phyloP scores from a whole-genome alignment of 495 filamentous ascomycete genomes.

The Xylaria bambusicola region DNA sequence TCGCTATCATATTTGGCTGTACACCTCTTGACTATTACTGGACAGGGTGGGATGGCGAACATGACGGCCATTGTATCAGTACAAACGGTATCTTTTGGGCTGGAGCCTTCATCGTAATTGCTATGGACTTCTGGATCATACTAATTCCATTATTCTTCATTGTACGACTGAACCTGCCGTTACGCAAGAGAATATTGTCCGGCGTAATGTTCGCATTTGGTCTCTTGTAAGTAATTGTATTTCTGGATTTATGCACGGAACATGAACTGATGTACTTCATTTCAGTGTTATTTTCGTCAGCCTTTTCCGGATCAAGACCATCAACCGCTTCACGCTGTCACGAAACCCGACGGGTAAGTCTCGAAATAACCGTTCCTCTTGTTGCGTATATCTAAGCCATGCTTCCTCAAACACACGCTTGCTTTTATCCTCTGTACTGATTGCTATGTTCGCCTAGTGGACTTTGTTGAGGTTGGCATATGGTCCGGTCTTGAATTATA shows the following conservation, averaged over 20 bases:
- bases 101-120: slow-evolving; percentile 51
- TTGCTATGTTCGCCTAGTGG: neutral
- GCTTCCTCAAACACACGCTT: too few species aligned
- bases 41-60: slow-evolving; percentile 43
- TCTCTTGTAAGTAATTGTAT: slow-evolving; percentile 13
- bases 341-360: slow-evolving; percentile 10
- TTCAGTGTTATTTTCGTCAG: slow-evolving; percentile 13
- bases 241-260: neutral
- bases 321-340: slow-evolving; percentile 12
- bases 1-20: slow-evolving; percentile 51
- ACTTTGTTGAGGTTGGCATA: slow-evolving; percentile 32
- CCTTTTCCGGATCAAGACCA: slow-evolving; percentile 2
- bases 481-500: slow-evolving; percentile 47
- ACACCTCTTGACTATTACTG: slow-evolving; percentile 43
- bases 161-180: slow-evolving; percentile 6
- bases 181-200: neutral
- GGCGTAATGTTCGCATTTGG: slow-evolving; percentile 17
- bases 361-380: neutral
- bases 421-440: too few species aligned
- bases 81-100: slow-evolving; percentile 50
- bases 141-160: slow-evolving; percentile 29
- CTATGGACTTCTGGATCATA: slow-evolving; percentile 51
- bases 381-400: neutral
- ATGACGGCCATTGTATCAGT: slow-evolving; percentile 46
- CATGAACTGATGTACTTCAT: neutral